phyloP scores from a whole-genome alignment of 176 grass and related monocot species.

The sorghum (Sorghum bicolor) region DNA sequence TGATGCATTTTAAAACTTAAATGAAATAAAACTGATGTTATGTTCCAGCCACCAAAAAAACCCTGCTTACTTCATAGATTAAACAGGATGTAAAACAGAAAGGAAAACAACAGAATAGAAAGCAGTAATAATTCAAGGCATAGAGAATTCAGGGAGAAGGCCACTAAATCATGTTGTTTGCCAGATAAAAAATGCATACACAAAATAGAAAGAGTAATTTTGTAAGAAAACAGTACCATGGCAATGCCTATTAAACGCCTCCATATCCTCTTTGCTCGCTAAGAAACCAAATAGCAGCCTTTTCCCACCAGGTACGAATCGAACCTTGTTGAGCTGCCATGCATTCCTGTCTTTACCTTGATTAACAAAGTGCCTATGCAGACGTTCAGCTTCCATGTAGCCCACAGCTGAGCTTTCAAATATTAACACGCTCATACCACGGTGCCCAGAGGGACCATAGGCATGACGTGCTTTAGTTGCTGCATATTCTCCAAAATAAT shows the following conservation, averaged over 20 bases:
- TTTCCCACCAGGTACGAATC: slow-evolving; percentile 69
- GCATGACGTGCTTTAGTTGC: slow-evolving; percentile 75
- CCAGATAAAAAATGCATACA: not conserved
- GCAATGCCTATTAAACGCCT: slow-evolving; percentile 61
- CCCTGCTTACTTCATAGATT: not conserved
- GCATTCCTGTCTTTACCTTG: slow-evolving; percentile 64
- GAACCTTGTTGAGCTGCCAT: slow-evolving; percentile 43
- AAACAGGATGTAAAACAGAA: not conserved
- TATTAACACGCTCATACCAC: slow-evolving; percentile 82
- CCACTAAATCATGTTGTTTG: slow-evolving; percentile 12
- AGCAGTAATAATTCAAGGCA: not conserved
- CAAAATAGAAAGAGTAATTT: not conserved
- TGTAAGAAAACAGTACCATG: slow-evolving; percentile 47
- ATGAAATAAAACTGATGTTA: not conserved
- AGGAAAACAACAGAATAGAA: not conserved
- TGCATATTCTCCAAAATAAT: slow-evolving; percentile 72
- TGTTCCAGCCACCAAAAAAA: not conserved
- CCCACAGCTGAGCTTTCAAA: slow-evolving; percentile 78
- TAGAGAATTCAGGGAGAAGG: not conserved
- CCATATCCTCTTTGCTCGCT: slow-evolving; percentile 78
- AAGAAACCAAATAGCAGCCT: slow-evolving; percentile 82
- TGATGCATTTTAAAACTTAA: not conserved
- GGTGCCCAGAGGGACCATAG: slow-evolving; percentile 82
- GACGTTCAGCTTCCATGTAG: slow-evolving; percentile 75
- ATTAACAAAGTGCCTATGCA: slow-evolving; percentile 66